Percentiles rank a stretch among this genome's conserved stretches.
phyloP scores from a whole-genome alignment of 192 early-diverging fungal genomes.

The Coemansia sp. region DNA sequence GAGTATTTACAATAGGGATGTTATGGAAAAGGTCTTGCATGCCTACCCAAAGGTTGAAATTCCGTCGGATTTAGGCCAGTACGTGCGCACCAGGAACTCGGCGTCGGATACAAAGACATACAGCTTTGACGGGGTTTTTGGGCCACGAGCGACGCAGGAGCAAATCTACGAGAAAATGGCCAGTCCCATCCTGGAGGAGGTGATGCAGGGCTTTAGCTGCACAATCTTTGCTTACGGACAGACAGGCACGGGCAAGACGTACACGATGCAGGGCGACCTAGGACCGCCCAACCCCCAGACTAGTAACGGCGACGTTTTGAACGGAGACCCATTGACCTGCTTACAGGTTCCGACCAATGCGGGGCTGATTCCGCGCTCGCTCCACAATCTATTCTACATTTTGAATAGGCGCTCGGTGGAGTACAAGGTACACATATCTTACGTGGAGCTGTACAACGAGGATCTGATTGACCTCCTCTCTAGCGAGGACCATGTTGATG shows the following conservation, averaged over 20 bases:
- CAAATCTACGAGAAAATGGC: constrained; percentile 77
- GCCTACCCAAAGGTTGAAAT: constrained; percentile 55
- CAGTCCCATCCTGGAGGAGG: constrained; percentile 79
- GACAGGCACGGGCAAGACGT: constrained; percentile 95
- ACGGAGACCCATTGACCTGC: constrained; percentile 4
- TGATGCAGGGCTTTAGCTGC: constrained; percentile 72
- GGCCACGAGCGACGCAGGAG: constrained; percentile 69
- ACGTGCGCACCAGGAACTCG: constrained; percentile 57
- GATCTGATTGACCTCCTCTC: constrained; percentile 83
- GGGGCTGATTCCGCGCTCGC: constrained; percentile 88
- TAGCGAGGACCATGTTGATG: background rate
- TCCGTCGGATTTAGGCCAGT: constrained; percentile 54
- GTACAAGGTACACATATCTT: constrained; percentile 82
- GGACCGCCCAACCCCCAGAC: constrained; percentile 21
- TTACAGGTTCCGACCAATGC: constrained; percentile 51
- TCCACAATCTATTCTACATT: constrained; percentile 74
- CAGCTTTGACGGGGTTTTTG: constrained; percentile 91
- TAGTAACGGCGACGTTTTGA: background rate
- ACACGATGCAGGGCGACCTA: constrained; percentile 94
- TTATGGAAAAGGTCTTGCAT: background rate
- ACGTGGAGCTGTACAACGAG: constrained; percentile 95
- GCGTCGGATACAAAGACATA: constrained; percentile 65
- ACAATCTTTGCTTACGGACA: constrained; percentile 84
- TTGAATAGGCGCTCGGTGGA: constrained; percentile 70
- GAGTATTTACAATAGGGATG: constrained; percentile 15